Conservation (phyloP, 2,329 filamentous ascomycete genomes). For the Magnaporthiopsis rhizophila region DNA sequence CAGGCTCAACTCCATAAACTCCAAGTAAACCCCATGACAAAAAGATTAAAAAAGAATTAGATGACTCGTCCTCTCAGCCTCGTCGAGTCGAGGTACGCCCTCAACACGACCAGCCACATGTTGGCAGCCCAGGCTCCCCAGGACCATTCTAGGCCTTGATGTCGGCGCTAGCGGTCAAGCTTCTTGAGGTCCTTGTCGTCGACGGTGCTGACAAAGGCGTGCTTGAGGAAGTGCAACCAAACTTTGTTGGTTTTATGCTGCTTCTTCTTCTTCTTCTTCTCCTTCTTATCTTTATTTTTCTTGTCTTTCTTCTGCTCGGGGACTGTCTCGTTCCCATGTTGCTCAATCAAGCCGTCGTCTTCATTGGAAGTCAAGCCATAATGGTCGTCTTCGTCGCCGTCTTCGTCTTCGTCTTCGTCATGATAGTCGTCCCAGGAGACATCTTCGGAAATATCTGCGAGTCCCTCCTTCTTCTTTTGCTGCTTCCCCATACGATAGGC, state of each 20-base stretch:
- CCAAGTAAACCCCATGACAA: background rate
- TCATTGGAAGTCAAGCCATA: constrained; percentile 12
- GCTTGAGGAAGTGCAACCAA: constrained; percentile 69
- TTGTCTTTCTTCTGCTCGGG: constrained; percentile 29
- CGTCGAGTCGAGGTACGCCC: background rate
- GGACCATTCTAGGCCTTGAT: background rate
- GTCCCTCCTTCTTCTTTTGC: constrained; percentile 14
- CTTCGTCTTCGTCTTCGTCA: constrained; percentile 16
- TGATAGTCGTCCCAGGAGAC: constrained; percentile 12
- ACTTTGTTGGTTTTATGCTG: constrained; percentile 53
- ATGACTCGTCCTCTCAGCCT: background rate
- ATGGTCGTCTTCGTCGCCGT: constrained; percentile 13
- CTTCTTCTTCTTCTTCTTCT: constrained; percentile 43
- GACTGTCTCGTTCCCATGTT: constrained; percentile 18
- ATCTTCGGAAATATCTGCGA: constrained; percentile 12
- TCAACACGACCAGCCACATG: background rate
- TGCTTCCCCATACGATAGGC: constrained; percentile 64
- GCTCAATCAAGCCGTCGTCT: constrained; percentile 17
- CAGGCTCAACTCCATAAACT: background rate
- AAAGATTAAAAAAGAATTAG: constrained; percentile 1
- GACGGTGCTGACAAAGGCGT: constrained; percentile 73
- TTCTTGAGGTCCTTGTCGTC: constrained; percentile 56
- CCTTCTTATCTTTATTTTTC: constrained; percentile 35
- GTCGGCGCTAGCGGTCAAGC: constrained; percentile 14
- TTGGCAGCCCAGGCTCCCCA: background rate